Conservation (phyloP, 441 rosid genomes). For the Arabidopsis lyrata region DNA sequence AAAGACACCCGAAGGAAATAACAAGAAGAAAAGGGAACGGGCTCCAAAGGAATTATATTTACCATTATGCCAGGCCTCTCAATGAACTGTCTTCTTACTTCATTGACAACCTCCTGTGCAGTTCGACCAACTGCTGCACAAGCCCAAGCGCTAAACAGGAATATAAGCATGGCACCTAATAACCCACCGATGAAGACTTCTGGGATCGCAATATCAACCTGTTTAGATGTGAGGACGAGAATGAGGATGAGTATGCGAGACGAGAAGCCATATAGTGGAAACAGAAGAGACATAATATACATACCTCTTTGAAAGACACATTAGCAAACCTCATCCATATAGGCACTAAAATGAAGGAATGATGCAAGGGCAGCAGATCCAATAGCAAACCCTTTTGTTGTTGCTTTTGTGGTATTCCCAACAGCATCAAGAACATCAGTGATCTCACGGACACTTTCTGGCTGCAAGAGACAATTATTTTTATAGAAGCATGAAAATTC, state of each 20-base stretch:
- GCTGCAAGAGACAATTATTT: conserved; percentile 56
- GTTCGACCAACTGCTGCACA: conserved; percentile 98
- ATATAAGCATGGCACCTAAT: conserved; percentile 95
- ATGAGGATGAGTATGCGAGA: background rate
- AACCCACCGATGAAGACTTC: conserved; percentile 95
- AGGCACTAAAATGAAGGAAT: conserved; percentile 96
- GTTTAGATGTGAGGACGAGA: conserved; percentile 35
- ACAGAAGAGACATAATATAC: conserved; percentile 7
- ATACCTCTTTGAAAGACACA: conserved; percentile 80
- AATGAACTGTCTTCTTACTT: conserved; percentile 96
- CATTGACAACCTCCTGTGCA: conserved; percentile 98
- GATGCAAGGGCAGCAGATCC: conserved; percentile 99
- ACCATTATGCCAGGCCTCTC: conserved; percentile 99
- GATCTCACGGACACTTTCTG: conserved; percentile 96
- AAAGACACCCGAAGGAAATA: background rate
- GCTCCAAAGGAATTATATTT: conserved; percentile 33
- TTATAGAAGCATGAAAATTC: background rate
- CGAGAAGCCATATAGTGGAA: background rate
- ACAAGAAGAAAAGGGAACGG: background rate
- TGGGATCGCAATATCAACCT: conserved; percentile 98
- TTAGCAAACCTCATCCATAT: conserved; percentile 98
- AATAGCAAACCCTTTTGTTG: conserved; percentile 98
- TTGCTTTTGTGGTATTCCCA: conserved; percentile 97
- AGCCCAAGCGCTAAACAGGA: conserved; percentile 94
- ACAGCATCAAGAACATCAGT: conserved; percentile 98